These are phyloP conservation scores for Diaporthe velutina DNA, from an alignment of 2,329 filamentous ascomycete genomes.

Conservation along the genomic window DNA sequence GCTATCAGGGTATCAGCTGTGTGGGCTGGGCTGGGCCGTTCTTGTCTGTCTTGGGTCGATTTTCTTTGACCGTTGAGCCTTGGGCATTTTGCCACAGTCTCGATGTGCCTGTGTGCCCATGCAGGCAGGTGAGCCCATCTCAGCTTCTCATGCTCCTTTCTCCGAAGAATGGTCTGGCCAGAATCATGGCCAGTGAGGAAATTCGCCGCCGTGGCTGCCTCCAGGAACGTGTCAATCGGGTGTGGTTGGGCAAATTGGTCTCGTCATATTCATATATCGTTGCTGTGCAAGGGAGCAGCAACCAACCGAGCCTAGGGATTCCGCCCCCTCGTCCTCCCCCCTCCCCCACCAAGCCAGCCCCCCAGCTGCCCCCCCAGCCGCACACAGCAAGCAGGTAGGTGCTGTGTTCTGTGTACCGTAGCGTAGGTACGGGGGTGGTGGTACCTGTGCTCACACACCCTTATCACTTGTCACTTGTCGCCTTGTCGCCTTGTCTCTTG, in stretches of 20 bases:
- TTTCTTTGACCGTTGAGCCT: constrained; percentile 25
- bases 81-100: not conserved
- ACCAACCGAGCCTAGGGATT: constrained; percentile 7
- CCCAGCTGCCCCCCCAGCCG: constrained; percentile 6
- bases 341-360: constrained; percentile 2
- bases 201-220: constrained; percentile 17
- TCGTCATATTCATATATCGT: constrained; percentile 10
- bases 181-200: not conserved
- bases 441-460: constrained; percentile 1
- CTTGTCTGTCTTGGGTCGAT: constrained; percentile 1
- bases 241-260: constrained; percentile 6
- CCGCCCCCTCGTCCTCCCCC: not conserved
- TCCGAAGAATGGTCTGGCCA: not conserved
- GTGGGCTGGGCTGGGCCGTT: constrained; percentile 5
- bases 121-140: not conserved
- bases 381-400: constrained; percentile 1
- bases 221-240: not conserved
- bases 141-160: not conserved
- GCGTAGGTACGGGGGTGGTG: not conserved
- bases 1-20: not conserved
- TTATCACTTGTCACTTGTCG: constrained; percentile 9
- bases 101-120: not conserved
- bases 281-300: constrained; percentile 21
- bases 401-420: not conserved
- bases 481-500: not conserved